A percentile compares a stretch with the other conserved stretches of the same genome.
phyloP scores from a whole-genome alignment of 148 eudicot genomes.

The Chenopodium album region DNA sequence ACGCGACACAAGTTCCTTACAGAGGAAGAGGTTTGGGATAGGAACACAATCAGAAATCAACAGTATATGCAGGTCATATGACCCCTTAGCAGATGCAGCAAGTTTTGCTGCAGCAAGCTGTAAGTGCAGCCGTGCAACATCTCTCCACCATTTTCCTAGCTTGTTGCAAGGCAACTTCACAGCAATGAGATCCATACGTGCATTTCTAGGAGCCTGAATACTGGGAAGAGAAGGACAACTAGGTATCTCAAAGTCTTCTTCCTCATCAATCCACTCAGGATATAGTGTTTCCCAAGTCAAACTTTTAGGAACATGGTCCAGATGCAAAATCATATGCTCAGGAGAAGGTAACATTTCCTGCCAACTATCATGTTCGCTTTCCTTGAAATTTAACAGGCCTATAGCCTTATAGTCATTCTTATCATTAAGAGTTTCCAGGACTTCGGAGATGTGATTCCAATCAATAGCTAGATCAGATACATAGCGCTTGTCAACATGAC shows the following conservation, averaged over 20 bases:
- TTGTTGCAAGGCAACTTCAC: conserved; percentile 90
- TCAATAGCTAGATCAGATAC: conserved; percentile 47
- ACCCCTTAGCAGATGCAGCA: conserved; percentile 67
- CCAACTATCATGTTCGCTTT: conserved; percentile 58
- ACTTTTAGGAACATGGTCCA: conserved; percentile 48
- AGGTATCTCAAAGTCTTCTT: conserved; percentile 79
- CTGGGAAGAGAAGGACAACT: conserved; percentile 66
- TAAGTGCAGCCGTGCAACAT: conserved; percentile 81
- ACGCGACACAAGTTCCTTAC: conserved; percentile 71
- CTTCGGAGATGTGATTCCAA: conserved; percentile 58
- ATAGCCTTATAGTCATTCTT: conserved; percentile 60
- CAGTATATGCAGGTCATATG: conserved; percentile 63
- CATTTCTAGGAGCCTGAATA: conserved; percentile 60
- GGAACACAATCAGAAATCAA: conserved; percentile 84
- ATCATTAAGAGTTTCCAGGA: conserved; percentile 50
- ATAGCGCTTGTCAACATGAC: conserved; percentile 50
- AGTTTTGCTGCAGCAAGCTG: conserved; percentile 84
- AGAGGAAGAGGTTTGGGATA: conserved; percentile 74
- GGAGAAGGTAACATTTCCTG: conserved; percentile 60
- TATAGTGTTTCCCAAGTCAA: conserved; percentile 81
- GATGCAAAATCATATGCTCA: conserved; percentile 61
- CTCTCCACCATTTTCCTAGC: conserved; percentile 68
- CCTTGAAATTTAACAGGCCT: conserved; percentile 76
- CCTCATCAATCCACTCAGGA: conserved; percentile 99
- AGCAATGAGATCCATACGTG: conserved; percentile 76